These are phyloP conservation scores for Aureobasidium sp. DNA, from an alignment of 2,329 filamentous ascomycete species.

Conservation along the genomic window DNA sequence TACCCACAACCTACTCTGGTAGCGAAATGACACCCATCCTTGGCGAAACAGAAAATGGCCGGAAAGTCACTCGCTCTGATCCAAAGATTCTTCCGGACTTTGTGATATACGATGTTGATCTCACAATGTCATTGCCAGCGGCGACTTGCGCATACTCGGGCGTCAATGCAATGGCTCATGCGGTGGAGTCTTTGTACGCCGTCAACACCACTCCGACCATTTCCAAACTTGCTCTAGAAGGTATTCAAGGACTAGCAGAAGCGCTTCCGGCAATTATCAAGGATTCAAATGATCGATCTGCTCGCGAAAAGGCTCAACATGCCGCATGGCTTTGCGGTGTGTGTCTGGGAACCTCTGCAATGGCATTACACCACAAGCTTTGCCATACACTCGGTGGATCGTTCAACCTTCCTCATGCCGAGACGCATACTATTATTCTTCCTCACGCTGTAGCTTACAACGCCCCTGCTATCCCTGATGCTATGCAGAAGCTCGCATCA, in stretches of 20 bases:
- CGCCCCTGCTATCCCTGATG: conserved; percentile 46
- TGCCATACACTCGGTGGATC: conserved; percentile 58
- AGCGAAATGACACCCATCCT: conserved; percentile 58
- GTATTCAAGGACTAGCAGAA: conserved; percentile 46
- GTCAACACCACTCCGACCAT: conserved; percentile 52
- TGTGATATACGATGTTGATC: conserved; percentile 58
- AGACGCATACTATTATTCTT: conserved; percentile 57
- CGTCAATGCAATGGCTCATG: conserved; percentile 60
- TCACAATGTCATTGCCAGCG: conserved; percentile 52
- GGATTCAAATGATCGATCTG: conserved; percentile 29
- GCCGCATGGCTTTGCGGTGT: conserved; percentile 59
- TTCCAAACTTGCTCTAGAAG: conserved; percentile 52
- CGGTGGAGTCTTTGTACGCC: conserved; percentile 59
- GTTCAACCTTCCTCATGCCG: conserved; percentile 58
- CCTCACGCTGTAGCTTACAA: conserved; percentile 60
- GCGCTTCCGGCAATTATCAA: conserved; percentile 48
- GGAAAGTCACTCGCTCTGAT: conserved; percentile 52
- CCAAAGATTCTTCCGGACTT: conserved; percentile 53
- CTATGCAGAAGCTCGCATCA: conserved; percentile 47
- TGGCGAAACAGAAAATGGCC: conserved; percentile 53
- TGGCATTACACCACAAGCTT: conserved; percentile 62
- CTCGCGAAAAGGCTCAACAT: conserved; percentile 42
- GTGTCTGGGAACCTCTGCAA: conserved; percentile 53
- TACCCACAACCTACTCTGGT: conserved; percentile 32
- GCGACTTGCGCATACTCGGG: conserved; percentile 51